Conservation (phyloP, 495 filamentous ascomycete species). For the Bacidia rubella region DNA sequence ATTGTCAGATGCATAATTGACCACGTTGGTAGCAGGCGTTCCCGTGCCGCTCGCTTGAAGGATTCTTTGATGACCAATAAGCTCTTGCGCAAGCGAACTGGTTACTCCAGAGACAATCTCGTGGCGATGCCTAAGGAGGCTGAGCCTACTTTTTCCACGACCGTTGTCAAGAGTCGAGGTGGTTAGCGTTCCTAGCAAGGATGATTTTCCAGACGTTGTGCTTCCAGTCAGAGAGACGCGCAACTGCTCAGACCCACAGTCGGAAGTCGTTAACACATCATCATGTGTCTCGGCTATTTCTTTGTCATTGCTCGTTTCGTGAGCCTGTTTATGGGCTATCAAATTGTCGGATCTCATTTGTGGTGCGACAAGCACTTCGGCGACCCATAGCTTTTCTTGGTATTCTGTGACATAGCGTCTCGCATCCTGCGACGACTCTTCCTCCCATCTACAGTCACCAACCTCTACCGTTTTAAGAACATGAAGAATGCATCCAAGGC, state of each 20-base stretch:
- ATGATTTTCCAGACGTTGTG: conserved; percentile 89
- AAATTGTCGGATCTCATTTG: conserved; percentile 33
- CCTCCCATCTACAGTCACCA: conserved; percentile 70
- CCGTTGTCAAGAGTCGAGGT: conserved; percentile 86
- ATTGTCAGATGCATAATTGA: conserved; percentile 80
- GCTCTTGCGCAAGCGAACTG: conserved; percentile 82
- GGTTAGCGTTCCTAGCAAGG: conserved; percentile 73
- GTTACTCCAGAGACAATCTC: conserved; percentile 86
- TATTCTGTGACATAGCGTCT: conserved; percentile 21
- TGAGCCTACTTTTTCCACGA: conserved; percentile 72
- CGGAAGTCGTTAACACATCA: background rate
- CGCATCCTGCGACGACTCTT: conserved; percentile 22
- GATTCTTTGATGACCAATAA: conserved; percentile 61
- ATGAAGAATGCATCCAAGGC: conserved; percentile 78
- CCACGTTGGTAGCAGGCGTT: conserved; percentile 33
- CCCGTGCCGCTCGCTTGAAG: background rate
- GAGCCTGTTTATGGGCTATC: background rate
- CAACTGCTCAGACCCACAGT: conserved; percentile 48
- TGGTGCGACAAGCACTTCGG: conserved; percentile 68
- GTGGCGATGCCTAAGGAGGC: conserved; percentile 83
- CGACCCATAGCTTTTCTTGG: conserved; percentile 63
- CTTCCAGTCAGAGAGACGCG: conserved; percentile 84
- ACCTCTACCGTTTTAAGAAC: conserved; percentile 74
- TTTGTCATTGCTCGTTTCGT: background rate
- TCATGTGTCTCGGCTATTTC: background rate